phyloP scores from a whole-genome alignment of 495 filamentous ascomycete genomes.

The Filosporella fistucella region DNA sequence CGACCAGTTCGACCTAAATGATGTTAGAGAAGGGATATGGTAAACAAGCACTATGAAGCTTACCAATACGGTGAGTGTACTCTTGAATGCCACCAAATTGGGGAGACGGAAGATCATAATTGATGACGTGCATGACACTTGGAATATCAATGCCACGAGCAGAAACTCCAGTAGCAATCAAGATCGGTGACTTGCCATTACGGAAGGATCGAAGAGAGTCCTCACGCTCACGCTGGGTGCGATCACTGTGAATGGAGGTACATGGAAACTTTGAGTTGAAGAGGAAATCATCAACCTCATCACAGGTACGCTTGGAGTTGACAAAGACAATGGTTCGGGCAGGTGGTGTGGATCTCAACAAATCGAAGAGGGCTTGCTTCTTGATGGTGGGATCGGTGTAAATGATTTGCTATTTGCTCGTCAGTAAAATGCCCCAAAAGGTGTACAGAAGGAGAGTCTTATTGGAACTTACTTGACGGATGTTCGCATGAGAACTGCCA shows the following conservation, averaged over 20 bases:
- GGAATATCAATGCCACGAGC: slow-evolving; percentile 89
- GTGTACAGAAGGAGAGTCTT: too few species aligned
- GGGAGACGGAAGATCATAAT: slow-evolving; percentile 74
- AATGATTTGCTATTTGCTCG: too few species aligned
- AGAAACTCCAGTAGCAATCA: slow-evolving; percentile 80
- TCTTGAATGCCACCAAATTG: slow-evolving; percentile 84
- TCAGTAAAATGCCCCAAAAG: too few species aligned
- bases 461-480: too few species aligned
- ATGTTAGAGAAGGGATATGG: slow-evolving; percentile 12
- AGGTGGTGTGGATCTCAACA: slow-evolving; percentile 62
- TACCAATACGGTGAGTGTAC: slow-evolving; percentile 92
- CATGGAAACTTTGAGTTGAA: slow-evolving; percentile 74
- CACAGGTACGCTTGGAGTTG: slow-evolving; percentile 69
- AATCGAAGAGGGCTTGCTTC: slow-evolving; percentile 64
- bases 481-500: slow-evolving; percentile 72
- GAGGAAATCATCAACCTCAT: slow-evolving; percentile 81
- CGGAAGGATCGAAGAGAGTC: slow-evolving; percentile 89
- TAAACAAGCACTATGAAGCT: slow-evolving; percentile 19
- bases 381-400: slow-evolving; percentile 60
- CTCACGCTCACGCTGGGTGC: slow-evolving; percentile 89
- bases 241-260: slow-evolving; percentile 81
- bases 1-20: slow-evolving; percentile 84
- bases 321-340: slow-evolving; percentile 89
- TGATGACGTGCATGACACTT: slow-evolving; percentile 87
- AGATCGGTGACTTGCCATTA: slow-evolving; percentile 63